These are phyloP conservation scores for Cercospora sesami DNA, from an alignment of 2,329 filamentous ascomycete species.

Conservation along the genomic window DNA sequence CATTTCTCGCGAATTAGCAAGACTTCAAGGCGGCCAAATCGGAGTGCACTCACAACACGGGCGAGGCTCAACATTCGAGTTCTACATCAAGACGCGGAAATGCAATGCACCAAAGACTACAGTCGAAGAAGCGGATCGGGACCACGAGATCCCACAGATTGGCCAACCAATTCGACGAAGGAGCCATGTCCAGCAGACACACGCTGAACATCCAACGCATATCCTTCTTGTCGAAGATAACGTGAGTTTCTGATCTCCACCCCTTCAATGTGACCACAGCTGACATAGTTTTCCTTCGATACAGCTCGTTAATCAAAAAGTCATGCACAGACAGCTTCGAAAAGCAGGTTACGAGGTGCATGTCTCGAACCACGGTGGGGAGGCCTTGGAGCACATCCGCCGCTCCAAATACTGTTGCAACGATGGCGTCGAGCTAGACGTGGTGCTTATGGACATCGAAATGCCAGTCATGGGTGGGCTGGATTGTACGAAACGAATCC, in stretches of 20 bases:
- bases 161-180: neutral
- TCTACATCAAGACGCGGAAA: slow-evolving; percentile 55
- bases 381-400: slow-evolving; percentile 32
- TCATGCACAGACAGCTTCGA: slow-evolving; percentile 29
- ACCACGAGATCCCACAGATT: neutral
- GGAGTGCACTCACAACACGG: slow-evolving; percentile 61
- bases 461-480: slow-evolving; percentile 38
- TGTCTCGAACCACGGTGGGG: slow-evolving; percentile 34
- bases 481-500: slow-evolving; percentile 31
- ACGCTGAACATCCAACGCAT: slow-evolving; percentile 42
- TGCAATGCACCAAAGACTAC: slow-evolving; percentile 6
- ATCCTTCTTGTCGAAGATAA: slow-evolving; percentile 41
- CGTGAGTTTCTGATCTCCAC: slow-evolving; percentile 62
- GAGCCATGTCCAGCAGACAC: neutral
- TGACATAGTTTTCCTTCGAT: neutral
- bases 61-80: slow-evolving; percentile 64
- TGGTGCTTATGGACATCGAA: slow-evolving; percentile 38
- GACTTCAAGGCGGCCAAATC: slow-evolving; percentile 70
- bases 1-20: slow-evolving; percentile 65
- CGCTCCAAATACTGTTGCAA: slow-evolving; percentile 2
- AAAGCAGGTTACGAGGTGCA: slow-evolving; percentile 28
- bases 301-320: slow-evolving; percentile 55
- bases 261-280: slow-evolving; percentile 51
- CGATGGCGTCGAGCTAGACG: slow-evolving; percentile 19
- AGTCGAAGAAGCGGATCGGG: neutral